Percentiles rank a stretch among this genome's conserved stretches.
These are phyloP conservation scores for Nectriaceae sp. DNA, from an alignment of 2,329 filamentous ascomycete genomes.

Conservation along the genomic window DNA sequence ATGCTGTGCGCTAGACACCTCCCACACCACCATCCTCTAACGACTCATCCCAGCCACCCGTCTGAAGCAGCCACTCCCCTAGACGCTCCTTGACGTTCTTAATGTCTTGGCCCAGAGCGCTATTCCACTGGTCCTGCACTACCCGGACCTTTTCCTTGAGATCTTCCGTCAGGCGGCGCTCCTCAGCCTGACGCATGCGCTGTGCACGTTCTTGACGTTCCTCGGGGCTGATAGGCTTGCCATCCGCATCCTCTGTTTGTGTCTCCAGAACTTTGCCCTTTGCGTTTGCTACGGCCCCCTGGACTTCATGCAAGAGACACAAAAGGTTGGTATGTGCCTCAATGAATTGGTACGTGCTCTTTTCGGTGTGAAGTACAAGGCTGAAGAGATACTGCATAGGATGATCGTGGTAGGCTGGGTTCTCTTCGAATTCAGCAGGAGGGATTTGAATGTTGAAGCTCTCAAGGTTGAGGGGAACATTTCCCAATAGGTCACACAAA, in stretches of 20 bases:
- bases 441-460: conserved; percentile 78
- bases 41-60: conserved; percentile 87
- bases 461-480: conserved; percentile 64
- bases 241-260: conserved; percentile 51
- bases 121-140: conserved; percentile 88
- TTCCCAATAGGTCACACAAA: conserved; percentile 75
- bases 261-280: conserved; percentile 68
- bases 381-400: conserved; percentile 91
- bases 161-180: conserved; percentile 74
- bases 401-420: conserved; percentile 75
- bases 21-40: conserved; percentile 61
- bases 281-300: conserved; percentile 73
- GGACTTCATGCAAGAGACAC: conserved; percentile 88
- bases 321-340: conserved; percentile 90
- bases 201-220: conserved; percentile 46
- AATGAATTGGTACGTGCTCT: conserved; percentile 95
- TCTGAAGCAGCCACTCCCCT: conserved; percentile 69
- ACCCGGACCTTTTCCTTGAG: conserved; percentile 90
- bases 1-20: conserved; percentile 38
- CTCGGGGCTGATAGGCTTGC: conserved; percentile 32
- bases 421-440: conserved; percentile 77
- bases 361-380: conserved; percentile 82
- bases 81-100: conserved; percentile 73
- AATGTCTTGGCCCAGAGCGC: conserved; percentile 79
- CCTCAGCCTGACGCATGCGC: conserved; percentile 66